These are phyloP conservation scores for Barnettozyma vustinii DNA, from an alignment of 805 yeast genomes.

Conservation along the genomic window DNA sequence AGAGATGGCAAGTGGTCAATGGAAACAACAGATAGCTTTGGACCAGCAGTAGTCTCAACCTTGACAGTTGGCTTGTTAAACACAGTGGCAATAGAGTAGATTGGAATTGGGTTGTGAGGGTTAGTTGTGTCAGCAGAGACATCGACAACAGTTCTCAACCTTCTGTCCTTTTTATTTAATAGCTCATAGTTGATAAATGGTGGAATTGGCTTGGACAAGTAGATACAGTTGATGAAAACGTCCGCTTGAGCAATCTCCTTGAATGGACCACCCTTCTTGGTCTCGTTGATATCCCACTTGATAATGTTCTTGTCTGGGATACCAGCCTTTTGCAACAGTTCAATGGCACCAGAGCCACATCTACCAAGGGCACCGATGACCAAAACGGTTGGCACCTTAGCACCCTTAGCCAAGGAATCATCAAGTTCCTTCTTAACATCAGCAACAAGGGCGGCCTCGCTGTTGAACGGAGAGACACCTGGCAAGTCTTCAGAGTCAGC, in stretches of 20 bases:
- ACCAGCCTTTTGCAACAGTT: conserved; percentile 75
- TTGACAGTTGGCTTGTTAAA: conserved; percentile 86
- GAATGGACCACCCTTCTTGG: conserved; percentile 97
- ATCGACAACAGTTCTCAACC: conserved; percentile 87
- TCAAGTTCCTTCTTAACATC: conserved; percentile 59
- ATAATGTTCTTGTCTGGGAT: conserved; percentile 76
- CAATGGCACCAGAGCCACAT: conserved; percentile 97
- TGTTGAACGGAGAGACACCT: conserved; percentile 76
- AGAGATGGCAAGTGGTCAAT: conserved; percentile 95
- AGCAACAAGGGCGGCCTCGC: conserved; percentile 67
- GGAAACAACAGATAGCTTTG: conserved; percentile 84
- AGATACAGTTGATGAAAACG: conserved; percentile 93
- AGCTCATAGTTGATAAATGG: conserved; percentile 75
- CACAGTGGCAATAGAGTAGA: conserved; percentile 83
- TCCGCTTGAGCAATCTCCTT: conserved; percentile 82
- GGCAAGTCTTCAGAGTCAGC: conserved; percentile 63
- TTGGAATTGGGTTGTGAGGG: conserved; percentile 97
- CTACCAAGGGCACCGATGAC: conserved; percentile 98
- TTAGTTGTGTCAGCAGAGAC: conserved; percentile 98
- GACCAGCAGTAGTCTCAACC: conserved; percentile 75
- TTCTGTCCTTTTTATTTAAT: conserved; percentile 65
- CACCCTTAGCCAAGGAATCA: conserved; percentile 55
- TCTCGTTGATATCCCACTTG: conserved; percentile 97
- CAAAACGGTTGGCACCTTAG: conserved; percentile 68
- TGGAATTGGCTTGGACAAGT: conserved; percentile 87